Conservation (phyloP, 768 basidiomycete species). For the Pleurotus pulmonarius region DNA sequence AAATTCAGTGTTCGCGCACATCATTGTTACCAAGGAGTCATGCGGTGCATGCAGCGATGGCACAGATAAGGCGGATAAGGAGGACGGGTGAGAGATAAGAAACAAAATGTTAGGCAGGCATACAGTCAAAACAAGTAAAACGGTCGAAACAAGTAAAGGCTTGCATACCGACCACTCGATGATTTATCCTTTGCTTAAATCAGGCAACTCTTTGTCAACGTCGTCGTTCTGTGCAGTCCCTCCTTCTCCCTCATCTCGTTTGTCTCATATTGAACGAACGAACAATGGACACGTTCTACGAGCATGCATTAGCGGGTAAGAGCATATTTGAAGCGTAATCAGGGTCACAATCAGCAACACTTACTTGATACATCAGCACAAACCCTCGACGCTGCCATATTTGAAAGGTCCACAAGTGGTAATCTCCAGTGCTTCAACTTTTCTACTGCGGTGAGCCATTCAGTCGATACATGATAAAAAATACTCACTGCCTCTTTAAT, state of each 20-base stretch:
- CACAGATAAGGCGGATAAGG: no score
- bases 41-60: no score
- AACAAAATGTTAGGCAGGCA: no score
- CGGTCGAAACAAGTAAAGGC: no score
- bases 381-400: not conserved
- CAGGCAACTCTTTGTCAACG: not conserved
- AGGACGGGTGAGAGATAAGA: no score
- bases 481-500: not conserved
- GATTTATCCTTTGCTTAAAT: not conserved
- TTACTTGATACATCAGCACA: not conserved
- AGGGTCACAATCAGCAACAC: not conserved
- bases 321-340: not conserved
- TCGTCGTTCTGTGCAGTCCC: no score
- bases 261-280: no score
- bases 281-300: not conserved
- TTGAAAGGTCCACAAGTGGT: not conserved
- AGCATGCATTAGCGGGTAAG: not conserved
- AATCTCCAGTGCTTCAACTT: not conserved
- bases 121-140: no score
- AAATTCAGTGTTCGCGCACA: not conserved
- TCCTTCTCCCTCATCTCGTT: no score
- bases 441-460: not conserved
- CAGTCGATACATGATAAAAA: not conserved
- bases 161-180: no score
- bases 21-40: no score